Conservation (phyloP, 169 alveolate genomes). For the Miamiensis avidus region DNA sequence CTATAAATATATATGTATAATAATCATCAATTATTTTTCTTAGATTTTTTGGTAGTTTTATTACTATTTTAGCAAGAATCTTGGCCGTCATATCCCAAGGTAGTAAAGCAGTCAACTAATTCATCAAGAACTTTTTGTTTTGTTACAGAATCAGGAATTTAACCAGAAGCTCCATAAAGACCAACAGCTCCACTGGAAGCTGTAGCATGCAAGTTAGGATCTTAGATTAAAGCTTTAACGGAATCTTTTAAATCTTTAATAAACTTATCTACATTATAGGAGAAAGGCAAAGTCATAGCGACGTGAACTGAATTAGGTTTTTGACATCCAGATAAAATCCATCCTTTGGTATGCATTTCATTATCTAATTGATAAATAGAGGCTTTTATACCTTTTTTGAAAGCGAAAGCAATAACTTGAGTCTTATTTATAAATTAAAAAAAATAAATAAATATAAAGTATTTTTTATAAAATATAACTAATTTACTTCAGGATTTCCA, state of each 20-base stretch:
- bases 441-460: too few species aligned
- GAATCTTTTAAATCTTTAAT: constrained; percentile 8
- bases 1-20: too few species aligned
- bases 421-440: background rate
- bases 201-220: background rate
- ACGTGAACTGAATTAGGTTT: constrained; percentile 13
- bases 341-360: constrained; percentile 7
- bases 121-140: constrained; percentile 3
- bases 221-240: background rate
- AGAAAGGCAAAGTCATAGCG: constrained; percentile 1
- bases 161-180: constrained; percentile 13
- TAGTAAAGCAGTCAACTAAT: constrained; percentile 5
- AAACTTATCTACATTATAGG: background rate
- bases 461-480: too few species aligned
- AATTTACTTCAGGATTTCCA: background rate
- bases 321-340: constrained; percentile 10
- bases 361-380: constrained; percentile 16
- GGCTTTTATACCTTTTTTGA: constrained; percentile 12
- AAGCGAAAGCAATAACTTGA: background rate
- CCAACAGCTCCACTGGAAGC: background rate
- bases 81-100: background rate
- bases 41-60: too few species aligned
- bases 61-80: too few species aligned
- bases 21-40: too few species aligned
- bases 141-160: constrained; percentile 8